Evolutionary conservation across 1,139 yeast species (phyloP), one percentile per base, ranked within the genome.

Genomic region (Debaryomycetaceae sp.): DNA sequence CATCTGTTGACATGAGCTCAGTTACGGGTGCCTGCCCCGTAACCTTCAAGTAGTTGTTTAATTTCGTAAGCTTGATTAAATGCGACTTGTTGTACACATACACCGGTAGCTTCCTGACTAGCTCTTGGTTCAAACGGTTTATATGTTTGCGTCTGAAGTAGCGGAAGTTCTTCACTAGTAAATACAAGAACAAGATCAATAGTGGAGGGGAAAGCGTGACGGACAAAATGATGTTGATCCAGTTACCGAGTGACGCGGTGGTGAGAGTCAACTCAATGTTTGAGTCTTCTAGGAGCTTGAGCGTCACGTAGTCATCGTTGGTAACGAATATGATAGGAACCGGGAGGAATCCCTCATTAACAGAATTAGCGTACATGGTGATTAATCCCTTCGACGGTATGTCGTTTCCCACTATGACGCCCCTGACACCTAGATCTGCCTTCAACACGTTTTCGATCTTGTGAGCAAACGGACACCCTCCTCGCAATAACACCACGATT

Each of bases 181-280:
- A 52, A 49, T 72, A 73, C 48, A 70, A 66, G 13, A 68, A 39
- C 11, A 73, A 53, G 24, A 74, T 70, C 42, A 74, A 51, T 22
- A 74, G 53, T 0, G 78, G 78, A 1, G 79, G 79, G 13, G 76
- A 71, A 13, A 73, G 55, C 11, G 72, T 61, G 72, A 73, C 68
- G 39, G 76, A 72, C 13, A 72, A 49, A 17, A 72, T 48, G 22
- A 73, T 54, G 49, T 66, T 70, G 43, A 70, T 47, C 75, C 77
- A 72, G 45, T 66, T 65, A 13, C 75, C 76, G 27, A 72, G 52
- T 3, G 70, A 55, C 1, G 72, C 70, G 0, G 79, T 72, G 6
- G 56, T 49, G 9, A 73, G 49, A 1, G 49, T 46, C 22, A 69
- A 40, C 1, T 42, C 42, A n/a, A 57, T 27, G 39, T 59, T 45